Conservation (phyloP, 1,284 basidiomycete species). For the Trichosporon asahii region DNA sequence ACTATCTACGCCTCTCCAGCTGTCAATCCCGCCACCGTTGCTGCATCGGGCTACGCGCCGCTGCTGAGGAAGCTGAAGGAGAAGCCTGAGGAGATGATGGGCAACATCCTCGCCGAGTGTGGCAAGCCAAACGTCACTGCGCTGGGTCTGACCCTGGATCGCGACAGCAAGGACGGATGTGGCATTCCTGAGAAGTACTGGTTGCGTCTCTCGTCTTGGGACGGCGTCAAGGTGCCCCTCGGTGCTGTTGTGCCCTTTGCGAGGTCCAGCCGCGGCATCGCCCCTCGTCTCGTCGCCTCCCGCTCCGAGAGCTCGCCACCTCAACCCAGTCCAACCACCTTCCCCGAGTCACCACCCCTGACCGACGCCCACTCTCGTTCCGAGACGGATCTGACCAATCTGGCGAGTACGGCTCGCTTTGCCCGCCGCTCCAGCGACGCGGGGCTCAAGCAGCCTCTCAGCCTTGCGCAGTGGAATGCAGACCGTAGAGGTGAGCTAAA, state of each 20-base stretch:
- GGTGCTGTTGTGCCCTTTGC: constrained; percentile 15
- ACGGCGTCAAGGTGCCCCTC: constrained; percentile 24
- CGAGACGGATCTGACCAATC: neutral
- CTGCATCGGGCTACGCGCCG: constrained; percentile 30
- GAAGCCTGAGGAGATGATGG: constrained; percentile 29
- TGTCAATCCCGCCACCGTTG: constrained; percentile 36
- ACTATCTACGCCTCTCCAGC: constrained; percentile 43
- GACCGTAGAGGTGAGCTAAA: neutral
- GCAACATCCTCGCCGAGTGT: constrained; percentile 35
- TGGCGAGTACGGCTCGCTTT: neutral
- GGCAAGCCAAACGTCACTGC: constrained; percentile 28
- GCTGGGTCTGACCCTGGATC: constrained; percentile 28
- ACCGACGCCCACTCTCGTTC: neutral
- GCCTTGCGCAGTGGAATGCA: neutral
- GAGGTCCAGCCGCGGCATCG: neutral
- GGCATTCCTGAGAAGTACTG: constrained; percentile 46
- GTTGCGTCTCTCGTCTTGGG: constrained; percentile 17
- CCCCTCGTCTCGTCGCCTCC: neutral
- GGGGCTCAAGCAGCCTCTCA: neutral
- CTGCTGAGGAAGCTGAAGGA: constrained; percentile 26
- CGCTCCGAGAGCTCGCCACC: neutral
- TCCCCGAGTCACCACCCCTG: neutral
- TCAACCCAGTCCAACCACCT: neutral
- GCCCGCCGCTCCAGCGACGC: neutral
- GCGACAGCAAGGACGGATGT: constrained; percentile 36